These are phyloP conservation scores for Ophiocordyceps camponoti-floridani DNA, from an alignment of 2,329 filamentous ascomycete genomes.

Conservation along the genomic window DNA sequence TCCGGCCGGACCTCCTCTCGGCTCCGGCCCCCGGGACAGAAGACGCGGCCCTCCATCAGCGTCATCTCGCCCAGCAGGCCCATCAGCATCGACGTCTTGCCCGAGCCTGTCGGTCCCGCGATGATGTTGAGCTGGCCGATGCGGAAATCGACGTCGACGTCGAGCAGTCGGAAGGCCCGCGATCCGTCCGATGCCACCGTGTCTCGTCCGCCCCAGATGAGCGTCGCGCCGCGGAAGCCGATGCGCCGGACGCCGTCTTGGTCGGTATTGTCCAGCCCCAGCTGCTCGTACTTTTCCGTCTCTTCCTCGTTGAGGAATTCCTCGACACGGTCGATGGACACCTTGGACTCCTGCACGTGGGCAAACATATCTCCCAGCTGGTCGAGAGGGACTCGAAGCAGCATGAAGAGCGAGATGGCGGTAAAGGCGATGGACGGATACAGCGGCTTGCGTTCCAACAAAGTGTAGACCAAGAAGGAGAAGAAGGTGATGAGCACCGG, in stretches of 20 bases:
- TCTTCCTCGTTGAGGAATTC: constrained; percentile 87
- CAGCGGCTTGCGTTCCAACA: constrained; percentile 74
- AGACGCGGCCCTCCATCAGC: constrained; percentile 59
- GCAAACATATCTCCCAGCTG: constrained; percentile 98
- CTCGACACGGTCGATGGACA: constrained; percentile 91
- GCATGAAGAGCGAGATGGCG: constrained; percentile 84
- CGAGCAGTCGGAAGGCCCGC: constrained; percentile 65
- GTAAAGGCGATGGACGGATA: constrained; percentile 92
- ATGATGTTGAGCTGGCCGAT: constrained; percentile 84
- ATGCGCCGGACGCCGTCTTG: constrained; percentile 56
- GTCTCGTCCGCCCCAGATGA: constrained; percentile 70
- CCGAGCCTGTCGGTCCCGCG: constrained; percentile 80
- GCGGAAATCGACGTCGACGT: constrained; percentile 66
- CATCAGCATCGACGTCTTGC: constrained; percentile 93
- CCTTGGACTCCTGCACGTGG: constrained; percentile 92
- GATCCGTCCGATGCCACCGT: constrained; percentile 44
- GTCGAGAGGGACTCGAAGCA: constrained; percentile 82
- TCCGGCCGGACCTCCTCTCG: constrained; percentile 72
- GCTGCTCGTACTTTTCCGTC: constrained; percentile 84
- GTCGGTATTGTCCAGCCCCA: constrained; percentile 51
- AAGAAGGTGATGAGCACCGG: constrained; percentile 92
- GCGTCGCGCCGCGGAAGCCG: constrained; percentile 67
- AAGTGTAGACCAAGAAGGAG: constrained; percentile 85
- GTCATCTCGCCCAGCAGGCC: constrained; percentile 94
- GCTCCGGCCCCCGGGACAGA: constrained; percentile 68